Percentiles rank a stretch among this genome's conserved stretches.
These are phyloP conservation scores for Hygrocybe coccinea DNA, from an alignment of 768 basidiomycete genomes.

Conservation along the genomic window DNA sequence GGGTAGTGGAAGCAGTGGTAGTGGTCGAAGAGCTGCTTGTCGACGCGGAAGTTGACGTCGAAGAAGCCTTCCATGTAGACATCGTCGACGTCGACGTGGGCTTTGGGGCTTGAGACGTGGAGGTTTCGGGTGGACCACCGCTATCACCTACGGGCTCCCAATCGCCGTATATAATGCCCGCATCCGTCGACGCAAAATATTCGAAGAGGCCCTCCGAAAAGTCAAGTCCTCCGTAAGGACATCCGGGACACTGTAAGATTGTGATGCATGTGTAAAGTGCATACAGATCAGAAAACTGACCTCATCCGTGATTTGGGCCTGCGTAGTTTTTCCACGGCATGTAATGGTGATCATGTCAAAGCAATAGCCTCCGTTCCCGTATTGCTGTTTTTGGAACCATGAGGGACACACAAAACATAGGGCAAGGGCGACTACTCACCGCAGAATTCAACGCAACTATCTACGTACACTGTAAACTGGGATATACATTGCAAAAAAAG, in stretches of 20 bases:
- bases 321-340: conserved; percentile 50
- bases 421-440: conserved; percentile 23
- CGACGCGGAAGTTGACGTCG: conserved; percentile 6
- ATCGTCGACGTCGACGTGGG: conserved; percentile 21
- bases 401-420: conserved; percentile 9
- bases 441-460: conserved; percentile 47
- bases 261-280: conserved; percentile 4
- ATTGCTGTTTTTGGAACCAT: conserved; percentile 44
- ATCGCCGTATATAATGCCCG: conserved; percentile 45
- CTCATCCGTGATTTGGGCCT: conserved; percentile 59
- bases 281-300: conserved; percentile 31
- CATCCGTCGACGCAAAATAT: conserved; percentile 40
- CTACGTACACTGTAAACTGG: conserved; percentile 25
- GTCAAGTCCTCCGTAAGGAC: conserved; percentile 58
- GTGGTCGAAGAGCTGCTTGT: conserved; percentile 1
- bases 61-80: conserved; percentile 16
- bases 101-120: conserved; percentile 17
- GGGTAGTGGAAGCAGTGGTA: neutral
- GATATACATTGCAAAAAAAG: neutral
- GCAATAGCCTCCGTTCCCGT: conserved; percentile 46
- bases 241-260: conserved; percentile 52
- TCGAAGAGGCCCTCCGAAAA: conserved; percentile 53
- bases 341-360: conserved; percentile 58
- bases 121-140: conserved; percentile 18
- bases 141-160: conserved; percentile 40